Percentiles rank a stretch among this genome's conserved stretches.
Conservation (phyloP, 1,139 yeast genomes). For the Yamadazyma conglobata region DNA sequence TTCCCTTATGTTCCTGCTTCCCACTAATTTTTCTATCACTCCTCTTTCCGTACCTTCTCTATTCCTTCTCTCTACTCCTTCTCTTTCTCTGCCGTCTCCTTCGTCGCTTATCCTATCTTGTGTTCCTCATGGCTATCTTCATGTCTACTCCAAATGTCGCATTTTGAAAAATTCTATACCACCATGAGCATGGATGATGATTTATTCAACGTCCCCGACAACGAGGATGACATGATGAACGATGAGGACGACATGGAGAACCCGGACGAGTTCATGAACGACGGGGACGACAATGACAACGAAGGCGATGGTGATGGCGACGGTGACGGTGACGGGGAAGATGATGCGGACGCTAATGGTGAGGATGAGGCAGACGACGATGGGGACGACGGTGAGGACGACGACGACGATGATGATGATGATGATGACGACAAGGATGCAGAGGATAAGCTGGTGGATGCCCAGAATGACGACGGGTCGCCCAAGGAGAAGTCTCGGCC, state of each 20-base stretch:
- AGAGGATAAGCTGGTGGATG: slow-evolving; percentile 20
- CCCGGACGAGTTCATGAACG: slow-evolving; percentile 14
- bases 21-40: no score
- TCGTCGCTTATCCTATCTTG: not conserved
- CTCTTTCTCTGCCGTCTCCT: not conserved
- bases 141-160: no score
- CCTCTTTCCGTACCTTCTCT: not conserved
- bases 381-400: slow-evolving; percentile 17
- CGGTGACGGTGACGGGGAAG: slow-evolving; percentile 14
- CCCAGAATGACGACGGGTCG: slow-evolving; percentile 15
- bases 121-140: not conserved
- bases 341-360: slow-evolving; percentile 16
- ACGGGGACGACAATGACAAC: slow-evolving; percentile 19
- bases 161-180: no score
- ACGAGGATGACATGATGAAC: slow-evolving; percentile 22
- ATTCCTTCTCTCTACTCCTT: not conserved
- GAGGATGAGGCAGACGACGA: slow-evolving; percentile 19
- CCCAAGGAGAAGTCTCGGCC: slow-evolving; percentile 4
- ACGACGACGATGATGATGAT: slow-evolving; percentile 19
- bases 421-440: slow-evolving; percentile 17
- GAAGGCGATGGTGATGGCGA: slow-evolving; percentile 22
- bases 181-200: slow-evolving; percentile 19
- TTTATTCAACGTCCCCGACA: slow-evolving; percentile 19
- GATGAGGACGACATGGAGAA: slow-evolving; percentile 20
- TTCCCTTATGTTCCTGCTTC: no score